Evolutionary conservation across 2,329 filamentous ascomycete species (phyloP).

Genomic region (Fonsecaea nubica): DNA sequence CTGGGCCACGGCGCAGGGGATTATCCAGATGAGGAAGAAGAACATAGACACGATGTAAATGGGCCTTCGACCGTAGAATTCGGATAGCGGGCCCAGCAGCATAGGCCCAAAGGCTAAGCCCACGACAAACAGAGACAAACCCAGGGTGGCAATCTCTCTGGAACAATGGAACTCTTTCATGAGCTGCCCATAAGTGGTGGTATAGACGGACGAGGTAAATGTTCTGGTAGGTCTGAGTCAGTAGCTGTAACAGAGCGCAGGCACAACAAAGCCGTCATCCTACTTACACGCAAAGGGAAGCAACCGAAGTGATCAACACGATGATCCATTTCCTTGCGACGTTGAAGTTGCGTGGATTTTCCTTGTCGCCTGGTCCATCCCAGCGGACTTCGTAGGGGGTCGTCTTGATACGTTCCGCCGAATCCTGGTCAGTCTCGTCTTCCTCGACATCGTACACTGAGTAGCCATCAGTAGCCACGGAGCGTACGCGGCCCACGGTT

Average conservation of each 20-base stretch:
- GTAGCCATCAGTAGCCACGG: slow-evolving; percentile 25
- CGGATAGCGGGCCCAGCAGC: slow-evolving; percentile 49
- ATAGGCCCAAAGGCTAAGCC: slow-evolving; percentile 67
- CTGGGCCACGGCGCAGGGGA: slow-evolving; percentile 79
- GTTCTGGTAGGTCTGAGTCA: slow-evolving; percentile 52
- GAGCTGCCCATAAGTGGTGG: slow-evolving; percentile 78
- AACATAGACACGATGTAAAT: slow-evolving; percentile 79
- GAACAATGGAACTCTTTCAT: slow-evolving; percentile 56
- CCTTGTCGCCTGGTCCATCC: slow-evolving; percentile 74
- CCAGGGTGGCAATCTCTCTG: slow-evolving; percentile 54
- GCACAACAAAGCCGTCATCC: background rate
- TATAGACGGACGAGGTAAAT: slow-evolving; percentile 83
- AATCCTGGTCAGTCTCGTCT: slow-evolving; percentile 58
- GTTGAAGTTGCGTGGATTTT: slow-evolving; percentile 73
- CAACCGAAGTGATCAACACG: slow-evolving; percentile 72
- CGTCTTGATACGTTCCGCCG: slow-evolving; percentile 5
- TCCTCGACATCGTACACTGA: slow-evolving; percentile 18
- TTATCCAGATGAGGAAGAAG: slow-evolving; percentile 77
- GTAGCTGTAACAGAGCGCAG: background rate
- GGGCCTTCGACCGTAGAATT: slow-evolving; percentile 81
- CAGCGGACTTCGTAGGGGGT: slow-evolving; percentile 67
- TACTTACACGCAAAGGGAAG: slow-evolving; percentile 74
- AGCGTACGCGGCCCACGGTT: slow-evolving; percentile 7
- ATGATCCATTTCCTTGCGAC: slow-evolving; percentile 76
- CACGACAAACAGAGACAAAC: slow-evolving; percentile 57